These are phyloP conservation scores for Mucor sp. DNA, from an alignment of 371 early-diverging fungal genomes.

Conservation along the genomic window DNA sequence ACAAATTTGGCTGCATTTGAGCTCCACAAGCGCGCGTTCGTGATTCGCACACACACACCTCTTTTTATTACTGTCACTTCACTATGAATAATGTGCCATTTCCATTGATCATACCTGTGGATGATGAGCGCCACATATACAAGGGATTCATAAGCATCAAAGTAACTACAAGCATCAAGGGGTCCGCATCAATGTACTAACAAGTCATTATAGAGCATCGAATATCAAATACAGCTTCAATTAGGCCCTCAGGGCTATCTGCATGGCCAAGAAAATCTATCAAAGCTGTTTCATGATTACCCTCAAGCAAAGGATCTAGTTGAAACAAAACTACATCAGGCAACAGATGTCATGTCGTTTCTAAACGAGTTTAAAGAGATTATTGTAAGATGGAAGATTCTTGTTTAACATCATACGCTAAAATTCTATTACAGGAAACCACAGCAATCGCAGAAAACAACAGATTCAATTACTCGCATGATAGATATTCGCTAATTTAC, in stretches of 20 bases:
- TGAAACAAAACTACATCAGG: slow-evolving; percentile 11
- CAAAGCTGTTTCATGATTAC: neutral
- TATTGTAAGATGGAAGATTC: slow-evolving; percentile 16
- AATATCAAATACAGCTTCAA: slow-evolving; percentile 10
- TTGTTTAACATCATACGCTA: neutral
- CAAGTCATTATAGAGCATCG: neutral
- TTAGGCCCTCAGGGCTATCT: slow-evolving; percentile 4
- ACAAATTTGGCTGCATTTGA: neutral
- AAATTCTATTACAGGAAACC: neutral
- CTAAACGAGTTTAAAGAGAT: slow-evolving; percentile 42
- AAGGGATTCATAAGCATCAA: slow-evolving; percentile 42
- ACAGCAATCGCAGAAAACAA: neutral
- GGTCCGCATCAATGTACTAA: too few species aligned
- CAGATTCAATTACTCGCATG: neutral
- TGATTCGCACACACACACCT: neutral
- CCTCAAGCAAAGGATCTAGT: neutral
- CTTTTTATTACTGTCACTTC: neutral
- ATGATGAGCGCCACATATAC: slow-evolving; percentile 32
- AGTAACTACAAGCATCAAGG: slow-evolving; percentile 20
- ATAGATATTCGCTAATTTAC: slow-evolving; percentile 15
- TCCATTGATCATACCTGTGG: slow-evolving; percentile 39
- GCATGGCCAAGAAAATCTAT: slow-evolving; percentile 4
- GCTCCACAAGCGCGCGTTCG: neutral
- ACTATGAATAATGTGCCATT: slow-evolving; percentile 24
- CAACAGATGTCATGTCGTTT: slow-evolving; percentile 28